Evolutionary conservation across 2,329 filamentous ascomycete genomes (phyloP), one percentile per base, ranked within the genome.

Genomic region (Fusarium musae): DNA sequence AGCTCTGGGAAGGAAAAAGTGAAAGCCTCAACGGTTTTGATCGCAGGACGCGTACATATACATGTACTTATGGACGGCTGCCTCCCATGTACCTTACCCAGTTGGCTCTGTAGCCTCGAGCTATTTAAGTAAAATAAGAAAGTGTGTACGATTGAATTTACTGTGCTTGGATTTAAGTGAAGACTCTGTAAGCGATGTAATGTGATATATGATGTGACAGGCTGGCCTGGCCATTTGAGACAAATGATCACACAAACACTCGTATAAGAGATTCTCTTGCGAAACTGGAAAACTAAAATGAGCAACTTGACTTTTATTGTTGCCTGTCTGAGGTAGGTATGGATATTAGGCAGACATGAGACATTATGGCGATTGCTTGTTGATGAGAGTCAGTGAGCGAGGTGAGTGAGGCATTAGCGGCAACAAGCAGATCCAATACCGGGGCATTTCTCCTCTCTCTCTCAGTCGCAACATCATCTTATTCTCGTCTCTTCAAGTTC

Each of bases 111-210:
- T 59, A 44, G 46, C 30, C 54, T 59, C 21, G 50, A 59, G 57
- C 53, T 65, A 59, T 63, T 62, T 68, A 56, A 73, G 63, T 59
- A 63, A 63, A 63, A 66, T 59, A 44, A 40, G 44, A 54, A 60
- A 60, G 54, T 40, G 23, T 65, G 64, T 69, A 66, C 30, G 43
- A 57, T 60, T 21, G 30, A 32, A 39, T 43, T 36, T 17, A 13
- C 23, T 58, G 32, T 28, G 21, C 26, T 16, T 50, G n/a, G 16
- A 21, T 16, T 15, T n/a, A 7, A 53, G 34, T 39, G 17, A 28
- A 28, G 11, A 39, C 5, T 19, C 26, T 15, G 15, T 4, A 11
- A 26, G 21, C 15, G 9, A 23, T 43, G 40, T 26, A 10, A 44
- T 17, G 11, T 5, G n/a, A 46, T 17, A 46, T 17, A 28, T 32